Percentiles rank a stretch among this genome's conserved stretches.
Conservation (phyloP, 2,329 filamentous ascomycete species). For the Cryphonectria nitschkei region DNA sequence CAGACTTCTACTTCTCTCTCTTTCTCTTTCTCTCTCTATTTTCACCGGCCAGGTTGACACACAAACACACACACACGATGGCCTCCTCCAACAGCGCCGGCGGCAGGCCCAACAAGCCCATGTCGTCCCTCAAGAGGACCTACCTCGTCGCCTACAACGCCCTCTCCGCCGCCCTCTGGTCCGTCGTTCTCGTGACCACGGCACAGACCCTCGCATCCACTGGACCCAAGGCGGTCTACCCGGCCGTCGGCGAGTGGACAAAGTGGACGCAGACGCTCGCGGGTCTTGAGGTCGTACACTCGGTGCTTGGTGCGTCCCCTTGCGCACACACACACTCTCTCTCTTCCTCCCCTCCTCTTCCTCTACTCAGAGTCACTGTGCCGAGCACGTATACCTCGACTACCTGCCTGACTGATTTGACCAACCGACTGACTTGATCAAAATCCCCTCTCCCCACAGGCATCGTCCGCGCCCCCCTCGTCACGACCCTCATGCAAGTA, state of each 20-base stretch:
- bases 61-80: not conserved
- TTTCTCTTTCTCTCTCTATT: too few relatives aligned
- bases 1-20: not conserved
- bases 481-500: conserved; percentile 91
- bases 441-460: conserved; percentile 50
- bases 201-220: conserved; percentile 55
- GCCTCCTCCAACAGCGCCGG: conserved; percentile 29
- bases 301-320: conserved; percentile 65
- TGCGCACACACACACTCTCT: not conserved
- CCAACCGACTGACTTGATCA: not conserved
- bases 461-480: conserved; percentile 80
- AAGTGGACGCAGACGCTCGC: conserved; percentile 86
- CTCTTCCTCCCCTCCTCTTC: not conserved
- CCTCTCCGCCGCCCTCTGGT: conserved; percentile 64
- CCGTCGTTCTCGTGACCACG: conserved; percentile 72
- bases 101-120: conserved; percentile 31
- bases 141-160: conserved; percentile 30
- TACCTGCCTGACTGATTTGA: too few relatives aligned
- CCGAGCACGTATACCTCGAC: not conserved
- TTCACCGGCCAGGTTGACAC: not conserved
- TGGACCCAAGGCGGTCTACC: conserved; percentile 64
- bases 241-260: conserved; percentile 66
- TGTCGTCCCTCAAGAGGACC: conserved; percentile 34
- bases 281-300: conserved; percentile 81
- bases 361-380: too few relatives aligned